Conservation (phyloP, 441 rosid species). For the Kokia cookei region DNA sequence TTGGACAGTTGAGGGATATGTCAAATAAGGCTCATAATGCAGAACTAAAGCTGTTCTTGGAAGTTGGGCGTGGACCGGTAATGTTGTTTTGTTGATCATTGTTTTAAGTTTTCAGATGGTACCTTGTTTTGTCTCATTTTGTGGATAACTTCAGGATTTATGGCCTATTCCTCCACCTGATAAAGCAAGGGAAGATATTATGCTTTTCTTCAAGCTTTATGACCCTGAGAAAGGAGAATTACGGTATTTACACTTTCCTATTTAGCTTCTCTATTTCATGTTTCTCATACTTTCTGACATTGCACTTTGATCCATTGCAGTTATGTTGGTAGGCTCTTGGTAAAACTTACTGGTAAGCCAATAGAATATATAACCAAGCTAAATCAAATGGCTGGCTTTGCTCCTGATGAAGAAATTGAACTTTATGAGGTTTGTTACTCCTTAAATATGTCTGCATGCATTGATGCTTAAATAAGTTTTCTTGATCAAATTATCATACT, state of each 20-base stretch:
- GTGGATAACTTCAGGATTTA: constrained; percentile 52
- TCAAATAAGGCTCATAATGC: constrained; percentile 77
- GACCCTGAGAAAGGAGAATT: constrained; percentile 78
- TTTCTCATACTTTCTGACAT: constrained; percentile 1
- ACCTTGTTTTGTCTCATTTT: not conserved
- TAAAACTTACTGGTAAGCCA: constrained; percentile 75
- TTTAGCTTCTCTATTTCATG: not conserved
- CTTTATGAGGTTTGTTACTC: constrained; percentile 72
- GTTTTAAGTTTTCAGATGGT: not conserved
- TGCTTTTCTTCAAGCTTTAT: constrained; percentile 88
- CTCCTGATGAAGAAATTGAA: constrained; percentile 80
- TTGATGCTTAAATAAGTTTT: constrained; percentile 5
- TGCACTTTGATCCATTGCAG: constrained; percentile 32
- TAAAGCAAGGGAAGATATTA: constrained; percentile 73
- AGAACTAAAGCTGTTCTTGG: constrained; percentile 86
- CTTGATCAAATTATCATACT: constrained; percentile 6
- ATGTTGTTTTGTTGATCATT: constrained; percentile 1
- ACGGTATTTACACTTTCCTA: constrained; percentile 38
- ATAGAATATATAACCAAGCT: constrained; percentile 65
- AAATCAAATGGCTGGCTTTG: constrained; percentile 89
- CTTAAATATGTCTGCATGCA: not conserved
- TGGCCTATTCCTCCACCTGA: constrained; percentile 64
- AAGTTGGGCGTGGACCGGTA: constrained; percentile 82
- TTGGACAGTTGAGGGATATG: constrained; percentile 86
- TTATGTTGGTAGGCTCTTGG: constrained; percentile 80